Conservation (phyloP, 148 eudicot species). For the Amaranthus cruentus region DNA sequence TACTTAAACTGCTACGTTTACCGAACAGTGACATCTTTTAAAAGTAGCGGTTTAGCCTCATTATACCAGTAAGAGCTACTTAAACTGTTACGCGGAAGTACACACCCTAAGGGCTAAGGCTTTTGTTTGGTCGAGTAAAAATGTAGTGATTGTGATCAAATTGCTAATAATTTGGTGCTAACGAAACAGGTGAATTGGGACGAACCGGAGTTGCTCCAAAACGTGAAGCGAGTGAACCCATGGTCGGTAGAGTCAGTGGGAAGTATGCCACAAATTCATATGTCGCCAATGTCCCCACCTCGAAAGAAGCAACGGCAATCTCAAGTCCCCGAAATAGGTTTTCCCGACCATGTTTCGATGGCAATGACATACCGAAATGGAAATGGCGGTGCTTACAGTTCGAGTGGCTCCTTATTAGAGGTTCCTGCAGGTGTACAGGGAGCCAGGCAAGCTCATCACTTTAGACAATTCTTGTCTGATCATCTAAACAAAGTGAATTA, state of each 20-base stretch:
- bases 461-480: conserved; percentile 62
- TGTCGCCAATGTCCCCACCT: conserved; percentile 40
- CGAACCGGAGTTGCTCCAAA: conserved; percentile 44
- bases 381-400: conserved; percentile 15
- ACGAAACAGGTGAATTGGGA: conserved; percentile 40
- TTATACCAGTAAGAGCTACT: no score
- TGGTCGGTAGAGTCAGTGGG: conserved; percentile 45
- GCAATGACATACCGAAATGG: conserved; percentile 16
- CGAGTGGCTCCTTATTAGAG: conserved; percentile 33
- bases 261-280: conserved; percentile 35
- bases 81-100: no score
- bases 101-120: no score
- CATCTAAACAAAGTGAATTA: conserved; percentile 58
- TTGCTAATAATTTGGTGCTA: not conserved
- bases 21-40: no score
- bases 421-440: conserved; percentile 94
- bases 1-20: no score
- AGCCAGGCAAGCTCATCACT: conserved; percentile 98
- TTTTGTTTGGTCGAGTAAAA: no score
- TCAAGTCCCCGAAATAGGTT: conserved; percentile 32
- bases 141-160: not conserved
- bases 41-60: no score
- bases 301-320: conserved; percentile 35
- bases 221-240: conserved; percentile 46
- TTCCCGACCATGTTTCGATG: conserved; percentile 21